Base-by-base conservation (phyloP, 2,329 filamentous ascomycete genomes). In the Bretziella fagacearum region DNA sequence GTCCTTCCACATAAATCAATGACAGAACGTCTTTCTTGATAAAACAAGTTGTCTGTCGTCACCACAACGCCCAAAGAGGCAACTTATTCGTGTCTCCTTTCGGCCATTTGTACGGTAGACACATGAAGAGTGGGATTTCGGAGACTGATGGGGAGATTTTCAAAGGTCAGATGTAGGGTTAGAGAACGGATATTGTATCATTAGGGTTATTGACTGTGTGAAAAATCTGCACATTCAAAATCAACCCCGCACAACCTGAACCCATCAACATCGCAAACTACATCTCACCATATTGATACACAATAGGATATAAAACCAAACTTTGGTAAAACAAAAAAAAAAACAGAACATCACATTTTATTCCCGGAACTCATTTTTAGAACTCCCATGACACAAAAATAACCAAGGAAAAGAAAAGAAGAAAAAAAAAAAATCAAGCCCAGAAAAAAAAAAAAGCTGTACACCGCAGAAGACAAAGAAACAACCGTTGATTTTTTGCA, bases 311-410 rank as follows among this genome's bases (percentile, higher is more conserved):
- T 18, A 23, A 13, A 39, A 22, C n/a, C n/a, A n/a, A 39, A 39
- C 35, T 17, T 43, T 43, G 51, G 56, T 57, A 55, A 57, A 57
- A 54, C 51, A 53, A 54, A 45, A 33, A 20, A 52, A 58, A 54
- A 56, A 58, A 57, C 54, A 58, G 53, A 61, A 58, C 56, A 60
- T 61, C 61, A 60, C 52, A 53, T 55, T 56, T 60, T 56, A 47
- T 58, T 58, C 58, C 53, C 55, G 55, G 53, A 55, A 58, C 53
- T 57, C 54, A 53, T 57, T 49, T 55, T 56, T 32, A 47, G 48
- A 53, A 58, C 57, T 57, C 55, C 56, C 56, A 56, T 54, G 56
- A 57, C 56, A 57, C 57, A 52, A 47, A 53, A 49, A 45, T 53
- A 4, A 39, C 18, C 35, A 17, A n/a, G n/a, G n/a, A 39, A 39